A percentile compares a stretch with the other conserved stretches of the same genome.
Evolutionary conservation across 768 basidiomycete species (phyloP).

Genomic region (Pleurotus tuoliensis): DNA sequence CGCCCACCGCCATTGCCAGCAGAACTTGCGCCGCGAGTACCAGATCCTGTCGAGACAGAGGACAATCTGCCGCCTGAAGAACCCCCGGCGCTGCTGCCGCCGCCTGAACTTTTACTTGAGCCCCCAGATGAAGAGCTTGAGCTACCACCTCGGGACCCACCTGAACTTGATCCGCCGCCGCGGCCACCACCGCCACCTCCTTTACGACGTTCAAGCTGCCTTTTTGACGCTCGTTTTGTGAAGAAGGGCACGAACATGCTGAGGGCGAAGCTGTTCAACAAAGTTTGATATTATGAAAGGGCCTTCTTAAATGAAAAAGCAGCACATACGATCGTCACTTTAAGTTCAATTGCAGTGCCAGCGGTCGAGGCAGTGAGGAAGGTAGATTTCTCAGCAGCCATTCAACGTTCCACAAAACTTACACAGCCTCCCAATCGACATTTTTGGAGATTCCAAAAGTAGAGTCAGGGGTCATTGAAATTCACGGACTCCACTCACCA

Average conservation of each 20-base stretch:
- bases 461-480: too few relatives aligned
- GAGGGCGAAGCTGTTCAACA: too few relatives aligned
- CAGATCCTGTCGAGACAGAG: slow-evolving; percentile 11
- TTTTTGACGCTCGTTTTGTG: slow-evolving; percentile 10
- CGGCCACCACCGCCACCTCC: slow-evolving; percentile 28
- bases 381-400: too few relatives aligned
- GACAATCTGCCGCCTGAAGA: not conserved
- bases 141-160: slow-evolving; percentile 2
- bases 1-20: slow-evolving; percentile 20
- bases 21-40: slow-evolving; percentile 13
- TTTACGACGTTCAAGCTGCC: slow-evolving; percentile 19
- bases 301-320: too few relatives aligned
- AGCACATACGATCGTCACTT: too few relatives aligned
- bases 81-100: not conserved
- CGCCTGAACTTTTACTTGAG: slow-evolving; percentile 12
- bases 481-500: not conserved
- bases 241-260: slow-evolving; percentile 28
- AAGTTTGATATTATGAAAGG: too few relatives aligned
- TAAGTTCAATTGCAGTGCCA: too few relatives aligned
- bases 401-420: too few relatives aligned
- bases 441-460: too few relatives aligned
- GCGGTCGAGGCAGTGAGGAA: too few relatives aligned
- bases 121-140: slow-evolving; percentile 18
- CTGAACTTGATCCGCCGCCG: slow-evolving; percentile 11
- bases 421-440: too few relatives aligned